Evolutionary conservation across 495 filamentous ascomycete species (phyloP).

Genomic region (Pseudomonodictys pantanalensis): DNA sequence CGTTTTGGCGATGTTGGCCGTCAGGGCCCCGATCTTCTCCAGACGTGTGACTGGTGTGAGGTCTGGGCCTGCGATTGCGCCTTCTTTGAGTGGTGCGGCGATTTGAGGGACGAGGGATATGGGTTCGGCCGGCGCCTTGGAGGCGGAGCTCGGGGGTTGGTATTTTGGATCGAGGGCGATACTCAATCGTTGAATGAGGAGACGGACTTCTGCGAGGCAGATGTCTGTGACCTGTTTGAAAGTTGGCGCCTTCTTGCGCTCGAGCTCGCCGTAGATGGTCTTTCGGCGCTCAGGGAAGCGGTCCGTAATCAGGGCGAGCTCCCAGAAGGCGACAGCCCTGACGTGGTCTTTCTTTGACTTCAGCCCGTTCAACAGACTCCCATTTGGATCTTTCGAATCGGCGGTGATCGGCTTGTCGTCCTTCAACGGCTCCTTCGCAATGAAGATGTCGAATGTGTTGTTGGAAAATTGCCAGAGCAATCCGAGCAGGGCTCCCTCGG

Average conservation of each 20-base stretch:
- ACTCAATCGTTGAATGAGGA: constrained; percentile 63
- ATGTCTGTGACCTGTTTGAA: constrained; percentile 75
- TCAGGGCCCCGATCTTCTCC: constrained; percentile 50
- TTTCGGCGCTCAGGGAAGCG: constrained; percentile 70
- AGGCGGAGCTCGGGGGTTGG: constrained; percentile 34
- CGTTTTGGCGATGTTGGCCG: constrained; percentile 57
- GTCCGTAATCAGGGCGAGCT: constrained; percentile 74
- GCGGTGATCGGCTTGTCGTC: constrained; percentile 76
- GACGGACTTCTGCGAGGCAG: constrained; percentile 64
- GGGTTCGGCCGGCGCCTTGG: constrained; percentile 45
- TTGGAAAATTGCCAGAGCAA: constrained; percentile 73
- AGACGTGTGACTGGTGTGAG: constrained; percentile 49
- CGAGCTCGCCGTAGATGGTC: constrained; percentile 83
- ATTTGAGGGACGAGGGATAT: constrained; percentile 35
- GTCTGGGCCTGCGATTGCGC: constrained; percentile 54
- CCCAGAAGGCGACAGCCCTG: constrained; percentile 83
- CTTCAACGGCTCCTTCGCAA: constrained; percentile 78
- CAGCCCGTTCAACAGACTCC: constrained; percentile 79
- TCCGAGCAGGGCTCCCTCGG: constrained; percentile 64
- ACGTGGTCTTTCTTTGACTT: constrained; percentile 67
- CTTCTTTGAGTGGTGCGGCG: constrained; percentile 41
- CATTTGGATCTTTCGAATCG: constrained; percentile 86
- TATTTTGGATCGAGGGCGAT: constrained; percentile 52
- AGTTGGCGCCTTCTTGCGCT: constrained; percentile 70
- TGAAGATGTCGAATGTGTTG: constrained; percentile 69